Evolutionary conservation across 306 rosid genomes (phyloP), one percentile per base, ranked within the genome.

Genomic region (Glycine soja): DNA sequence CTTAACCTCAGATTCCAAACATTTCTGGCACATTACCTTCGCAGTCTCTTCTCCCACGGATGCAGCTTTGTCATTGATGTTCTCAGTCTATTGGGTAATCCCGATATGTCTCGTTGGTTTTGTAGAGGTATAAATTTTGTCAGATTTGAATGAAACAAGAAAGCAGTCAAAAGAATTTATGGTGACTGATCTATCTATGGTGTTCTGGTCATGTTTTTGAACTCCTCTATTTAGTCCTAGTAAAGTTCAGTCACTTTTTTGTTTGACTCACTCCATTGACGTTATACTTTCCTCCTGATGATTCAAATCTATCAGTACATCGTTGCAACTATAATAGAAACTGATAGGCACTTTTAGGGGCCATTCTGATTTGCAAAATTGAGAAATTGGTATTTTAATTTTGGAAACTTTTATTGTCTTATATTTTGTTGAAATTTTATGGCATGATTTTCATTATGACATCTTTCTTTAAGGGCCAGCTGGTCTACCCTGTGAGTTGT

Each of bases 11-110:
- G 97, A 90, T 95, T 75, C 97, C 97, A 69, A 95, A 93, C 86
- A 90, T 93, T 54, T 93, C 99, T 0, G 93, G 91, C 10, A 59
- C 95, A 58, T 83, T 95, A 94, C 13, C 98, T 72, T 91, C 97
- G 5, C 94, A 90, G 76, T 78, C 97, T 80, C 81, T 78, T 74
- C 47, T 82, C 63, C 90, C 97, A 6, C 87, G 97, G 79, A 65
- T 91, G 91, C 99, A 91, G 99, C 97, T 95, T 70, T 75, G 84
- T 82, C 77, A 74, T 69, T 11, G 54, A 36, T 81, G 52, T 87
- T 80, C 58, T 83, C 54, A 77, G 62, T 75, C 66, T 38, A 43
- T 40, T 58, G 34, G 79, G 30, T 45, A 53, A 64, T 65, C 54
- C 68, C 48, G 7, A 66, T 70, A 7, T 11, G n/a, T 68, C 76